Percentiles rank a stretch among this genome's conserved stretches.
These are phyloP conservation scores for Basidioascus undulatus DNA, from an alignment of 768 basidiomycete species.

Conservation along the genomic window DNA sequence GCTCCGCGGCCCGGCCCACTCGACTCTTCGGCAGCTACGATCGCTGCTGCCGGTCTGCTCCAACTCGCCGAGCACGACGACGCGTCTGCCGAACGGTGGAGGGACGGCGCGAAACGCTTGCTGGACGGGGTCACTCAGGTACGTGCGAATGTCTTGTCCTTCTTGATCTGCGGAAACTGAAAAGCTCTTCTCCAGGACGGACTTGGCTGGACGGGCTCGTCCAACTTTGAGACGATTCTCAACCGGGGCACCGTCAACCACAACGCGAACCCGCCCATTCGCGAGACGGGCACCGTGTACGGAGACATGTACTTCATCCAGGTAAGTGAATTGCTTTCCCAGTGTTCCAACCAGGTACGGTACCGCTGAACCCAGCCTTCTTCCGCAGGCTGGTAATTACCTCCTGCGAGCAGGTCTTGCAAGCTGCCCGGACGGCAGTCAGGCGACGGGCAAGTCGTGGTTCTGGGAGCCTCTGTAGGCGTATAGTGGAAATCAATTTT, in stretches of 20 bases:
- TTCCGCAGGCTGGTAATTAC: too few species aligned
- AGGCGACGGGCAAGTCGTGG: too few species aligned
- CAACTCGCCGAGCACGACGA: constrained; percentile 27
- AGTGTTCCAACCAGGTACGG: too few species aligned
- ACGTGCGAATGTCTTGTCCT: constrained; percentile 5
- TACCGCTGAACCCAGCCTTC: too few species aligned
- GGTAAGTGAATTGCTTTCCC: not conserved
- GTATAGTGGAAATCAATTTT: too few species aligned
- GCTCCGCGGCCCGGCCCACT: constrained; percentile 31
- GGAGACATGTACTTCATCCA: constrained; percentile 40
- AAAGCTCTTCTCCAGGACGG: constrained; percentile 27
- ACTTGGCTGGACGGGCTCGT: constrained; percentile 30
- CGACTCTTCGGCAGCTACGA: constrained; percentile 44
- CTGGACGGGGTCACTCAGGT: constrained; percentile 28
- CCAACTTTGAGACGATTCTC: constrained; percentile 34
- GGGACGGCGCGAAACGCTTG: constrained; percentile 21
- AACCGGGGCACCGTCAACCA: constrained; percentile 41
- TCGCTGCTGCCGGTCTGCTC: constrained; percentile 35
- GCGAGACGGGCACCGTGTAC: constrained; percentile 36
- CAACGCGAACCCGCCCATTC: constrained; percentile 26
- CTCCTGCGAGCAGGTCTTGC: too few species aligned
- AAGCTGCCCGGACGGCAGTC: too few species aligned
- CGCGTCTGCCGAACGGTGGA: constrained; percentile 16
- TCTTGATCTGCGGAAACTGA: not conserved
- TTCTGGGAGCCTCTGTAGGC: too few species aligned